Evolutionary conservation across 108 stramenopile species (phyloP).

Genomic region (Conticribra guillardii): DNA sequence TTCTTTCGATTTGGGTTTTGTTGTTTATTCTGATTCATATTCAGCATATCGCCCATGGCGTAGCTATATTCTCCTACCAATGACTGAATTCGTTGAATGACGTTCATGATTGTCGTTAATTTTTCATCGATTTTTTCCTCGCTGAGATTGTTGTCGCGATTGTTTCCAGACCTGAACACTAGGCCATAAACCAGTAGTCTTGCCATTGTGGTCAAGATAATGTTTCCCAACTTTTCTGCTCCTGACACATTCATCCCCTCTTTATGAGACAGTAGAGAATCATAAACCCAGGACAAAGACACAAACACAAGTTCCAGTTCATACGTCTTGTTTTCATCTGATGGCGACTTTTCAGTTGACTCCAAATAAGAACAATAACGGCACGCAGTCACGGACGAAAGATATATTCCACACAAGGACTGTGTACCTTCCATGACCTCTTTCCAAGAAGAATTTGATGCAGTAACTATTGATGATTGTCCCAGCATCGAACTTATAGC

Average conservation of each 20-base stretch:
- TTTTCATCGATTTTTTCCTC: slow-evolving; percentile 32
- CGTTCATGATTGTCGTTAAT: slow-evolving; percentile 33
- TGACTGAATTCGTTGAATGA: slow-evolving; percentile 42
- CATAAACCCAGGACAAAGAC: slow-evolving; percentile 45
- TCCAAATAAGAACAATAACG: slow-evolving; percentile 10
- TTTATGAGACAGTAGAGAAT: slow-evolving; percentile 19
- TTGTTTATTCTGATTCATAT: slow-evolving; percentile 31
- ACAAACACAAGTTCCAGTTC: slow-evolving; percentile 37
- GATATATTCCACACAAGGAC: slow-evolving; percentile 49
- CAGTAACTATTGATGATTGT: neutral
- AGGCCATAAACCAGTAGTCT: slow-evolving; percentile 17
- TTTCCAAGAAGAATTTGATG: slow-evolving; percentile 8
- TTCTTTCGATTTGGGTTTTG: neutral
- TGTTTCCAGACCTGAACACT: neutral
- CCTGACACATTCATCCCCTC: neutral
- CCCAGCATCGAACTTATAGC: slow-evolving; percentile 10
- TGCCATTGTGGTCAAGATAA: slow-evolving; percentile 25
- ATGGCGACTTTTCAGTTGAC: neutral
- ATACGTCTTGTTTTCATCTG: slow-evolving; percentile 1
- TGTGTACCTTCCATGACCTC: slow-evolving; percentile 40
- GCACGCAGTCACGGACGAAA: slow-evolving; percentile 38
- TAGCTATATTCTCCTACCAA: slow-evolving; percentile 31
- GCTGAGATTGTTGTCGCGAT: neutral
- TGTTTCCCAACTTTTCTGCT: slow-evolving; percentile 1
- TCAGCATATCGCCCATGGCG: slow-evolving; percentile 46